Percentiles rank a stretch among this genome's conserved stretches.
These are phyloP conservation scores for Mycena rosella DNA, from an alignment of 768 basidiomycete genomes.

Conservation along the genomic window DNA sequence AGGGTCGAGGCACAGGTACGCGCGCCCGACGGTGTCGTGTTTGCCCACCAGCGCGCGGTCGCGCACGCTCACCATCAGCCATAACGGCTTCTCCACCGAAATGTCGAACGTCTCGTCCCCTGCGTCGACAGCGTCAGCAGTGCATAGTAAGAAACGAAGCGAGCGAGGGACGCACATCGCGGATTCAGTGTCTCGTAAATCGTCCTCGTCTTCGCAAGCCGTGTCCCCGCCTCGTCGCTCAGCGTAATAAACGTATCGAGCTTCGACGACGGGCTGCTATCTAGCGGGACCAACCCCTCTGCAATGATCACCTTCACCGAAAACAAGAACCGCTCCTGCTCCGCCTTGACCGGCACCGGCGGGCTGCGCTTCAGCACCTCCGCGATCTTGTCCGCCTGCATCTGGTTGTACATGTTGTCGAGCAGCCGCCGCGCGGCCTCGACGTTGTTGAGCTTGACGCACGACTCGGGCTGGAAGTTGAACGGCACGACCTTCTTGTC, in stretches of 20 bases:
- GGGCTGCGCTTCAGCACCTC: conserved; percentile 73
- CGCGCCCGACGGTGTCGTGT: conserved; percentile 91
- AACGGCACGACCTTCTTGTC: conserved; percentile 97
- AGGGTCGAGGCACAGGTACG: conserved; percentile 94
- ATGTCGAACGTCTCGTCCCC: conserved; percentile 99
- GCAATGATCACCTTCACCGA: conserved; percentile 94
- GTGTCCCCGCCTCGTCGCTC: conserved; percentile 91
- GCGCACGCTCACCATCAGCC: conserved; percentile 96
- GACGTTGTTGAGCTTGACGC: conserved; percentile 98
- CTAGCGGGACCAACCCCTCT: conserved; percentile 85
- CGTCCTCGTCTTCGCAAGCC: conserved; percentile 94
- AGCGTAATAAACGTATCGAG: conserved; percentile 95
- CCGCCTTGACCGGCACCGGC: conserved; percentile 78
- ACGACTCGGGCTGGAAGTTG: conserved; percentile 93
- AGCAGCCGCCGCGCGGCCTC: conserved; percentile 91
- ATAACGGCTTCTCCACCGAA: conserved; percentile 92
- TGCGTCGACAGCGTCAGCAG: conserved; percentile 46
- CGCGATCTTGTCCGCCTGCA: conserved; percentile 89
- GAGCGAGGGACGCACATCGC: conserved; percentile 73
- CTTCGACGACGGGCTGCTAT: conserved; percentile 81
- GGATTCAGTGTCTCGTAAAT: conserved; percentile 93
- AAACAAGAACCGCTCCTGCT: conserved; percentile 83
- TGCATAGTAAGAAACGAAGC: not conserved
- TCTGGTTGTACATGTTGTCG: conserved; percentile 94
- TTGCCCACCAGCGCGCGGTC: conserved; percentile 93